Evolutionary conservation across 2,329 filamentous ascomycete species (phyloP).

Genomic region (Rutstroemia sp.): DNA sequence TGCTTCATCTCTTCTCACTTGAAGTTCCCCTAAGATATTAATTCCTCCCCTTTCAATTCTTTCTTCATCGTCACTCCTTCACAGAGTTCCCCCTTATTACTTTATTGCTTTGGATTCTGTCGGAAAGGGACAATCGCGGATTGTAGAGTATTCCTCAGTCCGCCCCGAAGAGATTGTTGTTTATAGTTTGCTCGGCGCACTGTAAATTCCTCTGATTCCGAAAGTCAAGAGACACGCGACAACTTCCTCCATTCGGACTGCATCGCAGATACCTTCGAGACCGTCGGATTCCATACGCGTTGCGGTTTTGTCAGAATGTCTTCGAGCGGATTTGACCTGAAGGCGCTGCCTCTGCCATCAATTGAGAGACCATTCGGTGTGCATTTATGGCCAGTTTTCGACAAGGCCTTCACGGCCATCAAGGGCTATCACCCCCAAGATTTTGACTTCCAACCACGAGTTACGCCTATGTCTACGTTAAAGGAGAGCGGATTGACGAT

Average conservation of each 20-base stretch:
- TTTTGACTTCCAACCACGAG: slow-evolving; percentile 74
- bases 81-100: neutral
- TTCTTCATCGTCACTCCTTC: slow-evolving; percentile 4
- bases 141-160: neutral
- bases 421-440: slow-evolving; percentile 78
- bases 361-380: slow-evolving; percentile 90
- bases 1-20: neutral
- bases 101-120: neutral
- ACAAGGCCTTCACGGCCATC: slow-evolving; percentile 69
- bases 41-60: neutral
- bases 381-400: slow-evolving; percentile 89
- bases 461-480: slow-evolving; percentile 85
- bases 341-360: slow-evolving; percentile 57
- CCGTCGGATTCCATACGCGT: neutral
- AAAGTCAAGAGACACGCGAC: slow-evolving; percentile 7
- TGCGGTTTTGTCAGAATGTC: slow-evolving; percentile 7
- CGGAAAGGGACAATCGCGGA: neutral
- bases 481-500: slow-evolving; percentile 75
- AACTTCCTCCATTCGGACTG: neutral
- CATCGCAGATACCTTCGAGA: neutral
- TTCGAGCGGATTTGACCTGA: slow-evolving; percentile 7
- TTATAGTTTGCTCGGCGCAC: slow-evolving; percentile 3
- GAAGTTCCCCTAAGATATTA: slow-evolving; percentile 1
- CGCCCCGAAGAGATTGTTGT: neutral
- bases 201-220: slow-evolving; percentile 8